A percentile compares a stretch with the other conserved stretches of the same genome.
phyloP scores from a whole-genome alignment of 305 asterid genomes.

The Fraxinus floribunda region DNA sequence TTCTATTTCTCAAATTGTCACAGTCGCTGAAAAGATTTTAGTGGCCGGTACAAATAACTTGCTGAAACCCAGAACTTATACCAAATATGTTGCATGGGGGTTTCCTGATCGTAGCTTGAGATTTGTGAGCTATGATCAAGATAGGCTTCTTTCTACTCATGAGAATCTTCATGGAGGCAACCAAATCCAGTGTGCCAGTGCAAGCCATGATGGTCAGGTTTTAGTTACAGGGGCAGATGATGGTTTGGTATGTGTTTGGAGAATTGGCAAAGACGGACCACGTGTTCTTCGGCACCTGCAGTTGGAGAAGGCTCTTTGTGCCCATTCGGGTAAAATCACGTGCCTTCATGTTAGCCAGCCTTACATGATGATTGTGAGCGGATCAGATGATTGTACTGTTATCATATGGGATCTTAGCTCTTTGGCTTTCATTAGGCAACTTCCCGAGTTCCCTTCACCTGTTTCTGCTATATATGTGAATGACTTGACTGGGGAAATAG shows the following conservation, averaged over 20 bases:
- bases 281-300: conserved; percentile 62
- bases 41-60: conserved; percentile 71
- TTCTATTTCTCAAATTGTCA: conserved; percentile 76
- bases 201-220: conserved; percentile 84
- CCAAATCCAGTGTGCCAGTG: conserved; percentile 92
- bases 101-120: conserved; percentile 96
- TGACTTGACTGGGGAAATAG: conserved; percentile 84
- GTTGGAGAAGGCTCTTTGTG: conserved; percentile 81
- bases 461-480: conserved; percentile 82
- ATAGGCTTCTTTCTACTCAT: conserved; percentile 88
- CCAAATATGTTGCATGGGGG: conserved; percentile 91
- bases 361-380: conserved; percentile 94
- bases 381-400: conserved; percentile 91
- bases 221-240: conserved; percentile 95
- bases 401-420: conserved; percentile 97
- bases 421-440: conserved; percentile 78
- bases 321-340: conserved; percentile 81
- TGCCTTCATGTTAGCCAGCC: conserved; percentile 94
- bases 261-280: conserved; percentile 71
- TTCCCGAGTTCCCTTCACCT: conserved; percentile 85
- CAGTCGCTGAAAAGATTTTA: conserved; percentile 70
- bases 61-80: conserved; percentile 76
- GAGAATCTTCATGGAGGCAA: conserved; percentile 95
- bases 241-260: conserved; percentile 84
- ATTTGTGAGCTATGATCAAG: conserved; percentile 82